A percentile compares a stretch with the other conserved stretches of the same genome.
Conservation (phyloP, 2,329 filamentous ascomycete species). For the Diaporthe australafricana region DNA sequence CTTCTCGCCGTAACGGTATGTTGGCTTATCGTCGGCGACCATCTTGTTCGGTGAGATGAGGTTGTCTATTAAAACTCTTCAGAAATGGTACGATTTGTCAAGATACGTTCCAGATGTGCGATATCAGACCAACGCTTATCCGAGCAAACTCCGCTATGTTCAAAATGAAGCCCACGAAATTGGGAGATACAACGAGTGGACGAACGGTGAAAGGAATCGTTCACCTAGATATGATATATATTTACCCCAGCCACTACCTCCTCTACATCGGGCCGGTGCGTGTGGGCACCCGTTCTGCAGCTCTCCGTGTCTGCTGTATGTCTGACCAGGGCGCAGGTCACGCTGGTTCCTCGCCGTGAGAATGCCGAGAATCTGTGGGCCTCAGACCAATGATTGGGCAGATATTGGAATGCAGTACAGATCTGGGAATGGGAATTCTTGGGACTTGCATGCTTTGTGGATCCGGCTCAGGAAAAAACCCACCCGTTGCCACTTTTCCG, state of each 20-base stretch:
- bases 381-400: slow-evolving; percentile 7
- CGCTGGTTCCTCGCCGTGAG: slow-evolving; percentile 11
- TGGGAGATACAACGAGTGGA: not conserved
- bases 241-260: not conserved
- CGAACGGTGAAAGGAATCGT: not conserved
- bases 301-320: slow-evolving; percentile 36
- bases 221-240: slow-evolving; percentile 1
- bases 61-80: slow-evolving; percentile 33
- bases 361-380: slow-evolving; percentile 27
- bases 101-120: not conserved
- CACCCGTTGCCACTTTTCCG: slow-evolving; percentile 20
- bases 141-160: not conserved
- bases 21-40: slow-evolving; percentile 56
- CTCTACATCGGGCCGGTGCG: slow-evolving; percentile 21
- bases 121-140: not conserved
- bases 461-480: slow-evolving; percentile 7
- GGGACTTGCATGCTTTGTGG: slow-evolving; percentile 8
- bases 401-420: slow-evolving; percentile 24
- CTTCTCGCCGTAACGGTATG: slow-evolving; percentile 67
- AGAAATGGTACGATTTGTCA: not conserved
- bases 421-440: slow-evolving; percentile 9
- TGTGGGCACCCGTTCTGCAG: slow-evolving; percentile 22
- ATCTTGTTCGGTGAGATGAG: slow-evolving; percentile 46
- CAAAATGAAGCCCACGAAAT: not conserved
- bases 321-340: slow-evolving; percentile 15